phyloP scores from a whole-genome alignment of 441 rosid species.

The Erysimum pusillum region DNA sequence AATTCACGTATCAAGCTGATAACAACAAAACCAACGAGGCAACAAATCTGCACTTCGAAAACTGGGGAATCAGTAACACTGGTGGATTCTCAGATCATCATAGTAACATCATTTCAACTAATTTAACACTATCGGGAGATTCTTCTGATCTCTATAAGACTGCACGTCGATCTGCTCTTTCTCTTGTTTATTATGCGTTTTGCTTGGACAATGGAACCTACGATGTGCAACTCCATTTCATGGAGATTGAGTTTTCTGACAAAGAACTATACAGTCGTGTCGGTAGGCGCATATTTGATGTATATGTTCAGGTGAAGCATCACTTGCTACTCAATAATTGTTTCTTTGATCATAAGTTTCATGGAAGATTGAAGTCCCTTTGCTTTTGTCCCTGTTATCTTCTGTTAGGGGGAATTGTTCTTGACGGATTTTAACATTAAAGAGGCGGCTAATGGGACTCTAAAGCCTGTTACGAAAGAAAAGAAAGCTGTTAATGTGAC shows the following conservation, averaged over 20 bases:
- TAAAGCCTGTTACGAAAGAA: conserved; percentile 41
- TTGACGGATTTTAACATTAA: conserved; percentile 58
- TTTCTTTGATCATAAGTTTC: neutral
- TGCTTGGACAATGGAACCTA: conserved; percentile 64
- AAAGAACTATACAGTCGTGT: conserved; percentile 41
- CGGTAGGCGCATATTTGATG: conserved; percentile 62
- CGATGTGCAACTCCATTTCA: conserved; percentile 57
- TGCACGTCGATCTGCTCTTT: conserved; percentile 64
- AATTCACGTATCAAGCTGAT: conserved; percentile 64
- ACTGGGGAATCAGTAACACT: conserved; percentile 74
- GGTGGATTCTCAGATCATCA: conserved; percentile 67
- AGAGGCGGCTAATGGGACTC: conserved; percentile 49
- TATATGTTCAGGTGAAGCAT: conserved; percentile 68
- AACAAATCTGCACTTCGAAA: conserved; percentile 45
- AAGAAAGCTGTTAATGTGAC: conserved; percentile 18
- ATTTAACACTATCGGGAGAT: conserved; percentile 43
- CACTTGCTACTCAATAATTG: neutral
- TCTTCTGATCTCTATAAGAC: conserved; percentile 32
- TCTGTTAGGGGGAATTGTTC: conserved; percentile 51
- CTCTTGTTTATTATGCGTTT: conserved; percentile 60
- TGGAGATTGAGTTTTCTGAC: conserved; percentile 63
- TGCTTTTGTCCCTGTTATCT: neutral
- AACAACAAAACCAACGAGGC: conserved; percentile 48
- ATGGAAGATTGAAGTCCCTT: conserved; percentile 1
- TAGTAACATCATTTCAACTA: conserved; percentile 49